Evolutionary conservation across 192 early-diverging fungal species (phyloP).

Genomic region (Backusella tuberculispora): DNA sequence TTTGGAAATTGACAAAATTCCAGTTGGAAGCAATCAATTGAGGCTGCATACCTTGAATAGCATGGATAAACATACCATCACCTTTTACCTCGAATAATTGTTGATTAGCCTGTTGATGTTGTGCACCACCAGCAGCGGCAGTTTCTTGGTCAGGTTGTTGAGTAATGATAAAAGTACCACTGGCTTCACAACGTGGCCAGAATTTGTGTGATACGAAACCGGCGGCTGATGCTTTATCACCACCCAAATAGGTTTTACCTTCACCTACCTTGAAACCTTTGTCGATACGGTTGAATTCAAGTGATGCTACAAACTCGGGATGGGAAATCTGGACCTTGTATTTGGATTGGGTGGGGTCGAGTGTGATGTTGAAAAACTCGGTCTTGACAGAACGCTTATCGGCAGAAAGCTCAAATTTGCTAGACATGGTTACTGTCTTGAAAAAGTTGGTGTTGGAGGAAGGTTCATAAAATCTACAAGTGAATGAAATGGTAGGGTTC

Average conservation of each 20-base stretch:
- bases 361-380: slow-evolving; percentile 72
- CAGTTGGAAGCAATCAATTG: slow-evolving; percentile 83
- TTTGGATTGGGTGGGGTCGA: slow-evolving; percentile 47
- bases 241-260: slow-evolving; percentile 77
- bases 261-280: slow-evolving; percentile 84
- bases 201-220: slow-evolving; percentile 80
- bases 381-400: slow-evolving; percentile 78
- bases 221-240: slow-evolving; percentile 47
- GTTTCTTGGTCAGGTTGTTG: neutral
- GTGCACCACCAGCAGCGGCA: neutral
- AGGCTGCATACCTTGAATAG: slow-evolving; percentile 84
- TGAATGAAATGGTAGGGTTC: slow-evolving; percentile 73
- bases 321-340: slow-evolving; percentile 60
- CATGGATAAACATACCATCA: slow-evolving; percentile 80
- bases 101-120: slow-evolving; percentile 47
- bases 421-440: slow-evolving; percentile 70
- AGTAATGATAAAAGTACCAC: slow-evolving; percentile 68
- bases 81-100: slow-evolving; percentile 69
- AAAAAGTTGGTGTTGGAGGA: slow-evolving; percentile 71
- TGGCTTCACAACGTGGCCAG: slow-evolving; percentile 77
- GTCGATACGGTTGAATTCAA: slow-evolving; percentile 70
- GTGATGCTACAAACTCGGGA: slow-evolving; percentile 66
- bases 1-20: slow-evolving; percentile 85
- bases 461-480: slow-evolving; percentile 70
- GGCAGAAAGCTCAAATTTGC: slow-evolving; percentile 68